Percentiles rank a stretch among this genome's conserved stretches.
Conservation (phyloP, 1,139 yeast genomes). For the Torulaspora pretoriensis region DNA sequence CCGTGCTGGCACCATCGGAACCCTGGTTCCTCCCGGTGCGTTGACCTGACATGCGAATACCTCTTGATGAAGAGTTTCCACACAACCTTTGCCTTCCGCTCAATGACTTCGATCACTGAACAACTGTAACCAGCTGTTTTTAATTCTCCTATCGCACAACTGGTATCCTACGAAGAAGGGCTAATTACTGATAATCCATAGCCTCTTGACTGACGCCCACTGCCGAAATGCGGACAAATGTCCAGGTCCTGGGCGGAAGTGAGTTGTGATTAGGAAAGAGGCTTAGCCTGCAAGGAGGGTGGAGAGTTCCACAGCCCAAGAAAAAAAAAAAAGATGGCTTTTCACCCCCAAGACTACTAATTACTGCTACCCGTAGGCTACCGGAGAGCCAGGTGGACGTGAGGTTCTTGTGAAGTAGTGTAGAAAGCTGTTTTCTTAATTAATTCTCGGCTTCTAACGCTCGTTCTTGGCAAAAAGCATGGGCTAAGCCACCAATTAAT, state of each 20-base stretch:
- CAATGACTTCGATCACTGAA: background rate
- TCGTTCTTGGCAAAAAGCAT: background rate
- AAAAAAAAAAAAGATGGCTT: background rate
- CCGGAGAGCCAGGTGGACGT: too few species aligned
- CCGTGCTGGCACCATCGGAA: background rate
- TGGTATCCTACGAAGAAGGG: too few species aligned
- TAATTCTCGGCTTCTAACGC: background rate
- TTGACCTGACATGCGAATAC: conserved; percentile 3
- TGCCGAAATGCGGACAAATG: background rate
- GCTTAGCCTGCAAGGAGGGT: conserved; percentile 6
- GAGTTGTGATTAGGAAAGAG: conserved; percentile 1
- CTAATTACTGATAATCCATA: background rate
- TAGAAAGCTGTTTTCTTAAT: background rate
- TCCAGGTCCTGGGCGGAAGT: background rate
- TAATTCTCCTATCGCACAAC: background rate
- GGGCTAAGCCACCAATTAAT: background rate
- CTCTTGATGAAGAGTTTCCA: background rate
- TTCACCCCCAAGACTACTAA: too few species aligned
- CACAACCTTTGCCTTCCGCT: background rate
- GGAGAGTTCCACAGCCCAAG: background rate
- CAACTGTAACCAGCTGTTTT: background rate
- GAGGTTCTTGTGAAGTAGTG: background rate
- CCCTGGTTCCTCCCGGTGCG: background rate
- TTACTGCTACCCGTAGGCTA: too few species aligned
- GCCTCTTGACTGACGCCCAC: background rate